phyloP scores from a whole-genome alignment of 495 filamentous ascomycete species.

The Pseudotulostoma volvatum region DNA sequence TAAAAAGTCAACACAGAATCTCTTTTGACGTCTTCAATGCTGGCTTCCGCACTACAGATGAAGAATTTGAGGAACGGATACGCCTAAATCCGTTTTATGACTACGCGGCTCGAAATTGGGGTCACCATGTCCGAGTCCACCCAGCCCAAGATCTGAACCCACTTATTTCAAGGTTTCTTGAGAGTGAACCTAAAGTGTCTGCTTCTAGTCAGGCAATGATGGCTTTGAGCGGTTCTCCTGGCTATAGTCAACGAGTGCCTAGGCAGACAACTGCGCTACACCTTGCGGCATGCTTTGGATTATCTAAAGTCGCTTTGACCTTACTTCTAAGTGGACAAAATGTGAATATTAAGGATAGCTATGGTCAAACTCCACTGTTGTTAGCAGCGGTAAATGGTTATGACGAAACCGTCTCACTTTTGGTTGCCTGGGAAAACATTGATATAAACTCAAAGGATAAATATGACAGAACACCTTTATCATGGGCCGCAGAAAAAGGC shows the following conservation, averaged over 20 bases:
- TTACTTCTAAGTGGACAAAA: background rate
- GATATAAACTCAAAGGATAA: too few relatives aligned
- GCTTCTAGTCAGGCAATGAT: background rate
- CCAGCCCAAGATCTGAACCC: too few relatives aligned
- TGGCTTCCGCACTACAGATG: slow-evolving; percentile 6
- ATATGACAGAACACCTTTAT: too few relatives aligned
- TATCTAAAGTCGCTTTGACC: background rate
- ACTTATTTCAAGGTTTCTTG: too few relatives aligned
- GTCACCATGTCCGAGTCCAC: slow-evolving; percentile 21
- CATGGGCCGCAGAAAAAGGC: too few relatives aligned
- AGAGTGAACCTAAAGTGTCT: background rate
- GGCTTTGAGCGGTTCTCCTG: too few relatives aligned
- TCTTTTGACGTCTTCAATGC: slow-evolving; percentile 3
- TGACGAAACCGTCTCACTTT: too few relatives aligned
- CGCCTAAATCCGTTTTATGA: slow-evolving; percentile 16
- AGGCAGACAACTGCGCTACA: background rate
- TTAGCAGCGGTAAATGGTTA: too few relatives aligned
- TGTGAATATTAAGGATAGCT: background rate
- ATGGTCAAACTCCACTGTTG: too few relatives aligned
- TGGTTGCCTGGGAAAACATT: too few relatives aligned
- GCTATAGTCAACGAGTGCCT: background rate
- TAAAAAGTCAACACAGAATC: too few relatives aligned
- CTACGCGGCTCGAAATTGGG: slow-evolving; percentile 32
- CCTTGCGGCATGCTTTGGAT: slow-evolving; percentile 1
- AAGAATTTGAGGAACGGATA: slow-evolving; percentile 2